phyloP scores from a whole-genome alignment of 495 filamentous ascomycete genomes.

The Chaetomium fimeti region DNA sequence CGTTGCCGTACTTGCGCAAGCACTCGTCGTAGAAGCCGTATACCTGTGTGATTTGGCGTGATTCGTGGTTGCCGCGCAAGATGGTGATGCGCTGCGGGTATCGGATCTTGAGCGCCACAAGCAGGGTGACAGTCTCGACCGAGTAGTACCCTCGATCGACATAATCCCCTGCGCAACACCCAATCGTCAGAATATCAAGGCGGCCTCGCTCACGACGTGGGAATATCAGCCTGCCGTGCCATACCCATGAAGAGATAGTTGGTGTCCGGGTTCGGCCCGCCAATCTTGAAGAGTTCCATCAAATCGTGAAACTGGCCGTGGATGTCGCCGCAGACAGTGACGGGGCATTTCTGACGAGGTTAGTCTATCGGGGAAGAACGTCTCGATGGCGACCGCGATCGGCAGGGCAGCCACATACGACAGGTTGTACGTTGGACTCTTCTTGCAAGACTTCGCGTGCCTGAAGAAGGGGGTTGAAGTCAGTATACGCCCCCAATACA shows the following conservation, averaged over 20 bases:
- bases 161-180: conserved; percentile 69
- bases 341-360: conserved; percentile 76
- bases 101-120: conserved; percentile 92
- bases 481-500: conserved; percentile 11
- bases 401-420: conserved; percentile 66
- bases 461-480: conserved; percentile 46
- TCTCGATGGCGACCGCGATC: background rate
- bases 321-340: conserved; percentile 91
- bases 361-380: conserved; percentile 7
- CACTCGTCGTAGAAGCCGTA: conserved; percentile 99
- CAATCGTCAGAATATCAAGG: conserved; percentile 21
- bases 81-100: conserved; percentile 97
- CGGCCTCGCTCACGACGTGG: background rate
- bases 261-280: conserved; percentile 86
- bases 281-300: conserved; percentile 94
- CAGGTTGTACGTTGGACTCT: conserved; percentile 97
- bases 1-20: conserved; percentile 95
- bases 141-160: conserved; percentile 97
- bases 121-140: conserved; percentile 90
- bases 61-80: conserved; percentile 95
- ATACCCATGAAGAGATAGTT: conserved; percentile 95
- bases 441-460: conserved; percentile 95
- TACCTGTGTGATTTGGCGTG: conserved; percentile 94
- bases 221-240: conserved; percentile 26
- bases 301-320: conserved; percentile 92